Base-by-base conservation (phyloP, 2,329 filamentous ascomycete genomes). In the Xylariaceae sp. region DNA sequence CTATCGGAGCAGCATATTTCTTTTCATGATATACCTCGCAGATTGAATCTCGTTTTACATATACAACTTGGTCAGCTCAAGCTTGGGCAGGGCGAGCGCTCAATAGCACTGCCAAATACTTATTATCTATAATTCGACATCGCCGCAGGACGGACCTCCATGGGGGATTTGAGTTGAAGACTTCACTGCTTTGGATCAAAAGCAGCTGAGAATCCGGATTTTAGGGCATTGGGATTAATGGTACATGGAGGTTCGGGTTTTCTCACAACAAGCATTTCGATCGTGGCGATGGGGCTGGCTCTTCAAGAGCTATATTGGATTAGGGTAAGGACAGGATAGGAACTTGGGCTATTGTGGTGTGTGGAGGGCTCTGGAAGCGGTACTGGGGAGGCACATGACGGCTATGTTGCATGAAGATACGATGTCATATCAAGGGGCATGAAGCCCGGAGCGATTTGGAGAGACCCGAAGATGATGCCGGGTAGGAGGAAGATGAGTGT, bases 321-420 rank as follows among this genome's bases (percentile, higher is more conserved):
- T 15, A n/a, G n/a, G n/a, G n/a, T n/a, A n/a, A n/a, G n/a, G n/a
- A n/a, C n/a, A n/a, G n/a, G n/a, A n/a, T n/a, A n/a, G n/a, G n/a
- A n/a, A n/a, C n/a, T n/a, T n/a, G 33, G 33, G 13, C 4, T 13
- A 4, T 4, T 17, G 8, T 24, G 34, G 34, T 18, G 17, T 9
- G 19, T 19, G 34, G 19, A 15, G 17, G n/a, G 34, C 34, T 24
- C 34, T 37, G 34, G 34, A 37, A 37, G 34, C 19, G 34, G n/a
- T 16, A 35, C 17, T 16, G 26, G 9, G 15, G 30, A 8, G 30
- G 13, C 15, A 6, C 33, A 26, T 17, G n/a, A 18, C 19, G 15
- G 7, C 17, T 35, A 17, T 19, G 18, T 13, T 17, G 17, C 17
- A 19, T 8, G 15, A 35, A 12, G 33, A 18, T 17, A 19, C 19